Conservation (phyloP, 2,329 filamentous ascomycete species). For the Colletotrichum tamarilloi region DNA sequence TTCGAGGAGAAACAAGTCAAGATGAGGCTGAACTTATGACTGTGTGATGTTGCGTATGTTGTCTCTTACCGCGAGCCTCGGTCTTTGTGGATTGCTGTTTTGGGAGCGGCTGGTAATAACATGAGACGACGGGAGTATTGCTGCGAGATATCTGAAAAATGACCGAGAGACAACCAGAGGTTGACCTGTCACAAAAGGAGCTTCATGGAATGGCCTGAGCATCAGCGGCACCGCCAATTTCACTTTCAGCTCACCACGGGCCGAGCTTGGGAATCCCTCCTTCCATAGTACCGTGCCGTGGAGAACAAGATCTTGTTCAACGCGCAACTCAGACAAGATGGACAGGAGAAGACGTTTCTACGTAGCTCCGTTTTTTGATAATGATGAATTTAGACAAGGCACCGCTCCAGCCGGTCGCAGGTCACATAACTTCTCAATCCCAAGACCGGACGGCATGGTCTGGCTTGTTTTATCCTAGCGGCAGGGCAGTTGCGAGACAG, state of each 20-base stretch:
- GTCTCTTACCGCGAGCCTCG: slow-evolving; percentile 12
- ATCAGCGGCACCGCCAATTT: slow-evolving; percentile 32
- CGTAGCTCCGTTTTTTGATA: not conserved
- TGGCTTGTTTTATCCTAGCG: not conserved
- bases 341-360: not conserved
- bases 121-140: not conserved
- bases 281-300: slow-evolving; percentile 1
- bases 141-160: slow-evolving; percentile 8
- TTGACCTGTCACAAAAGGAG: not conserved
- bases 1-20: not conserved
- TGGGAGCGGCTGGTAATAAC: not conserved
- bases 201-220: slow-evolving; percentile 26
- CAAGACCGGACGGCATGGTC: not conserved
- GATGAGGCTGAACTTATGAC: slow-evolving; percentile 22
- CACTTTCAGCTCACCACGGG: slow-evolving; percentile 23
- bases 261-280: slow-evolving; percentile 7
- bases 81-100: not conserved
- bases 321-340: not conserved
- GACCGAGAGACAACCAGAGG: slow-evolving; percentile 1
- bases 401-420: not conserved
- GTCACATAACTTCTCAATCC: not conserved
- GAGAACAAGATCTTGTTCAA: not conserved
- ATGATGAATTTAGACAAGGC: not conserved
- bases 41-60: slow-evolving; percentile 20
- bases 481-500: not conserved